Evolutionary conservation across 2,329 filamentous ascomycete genomes (phyloP), one percentile per base, ranked within the genome.

Genomic region (Teratosphaeria viscida): DNA sequence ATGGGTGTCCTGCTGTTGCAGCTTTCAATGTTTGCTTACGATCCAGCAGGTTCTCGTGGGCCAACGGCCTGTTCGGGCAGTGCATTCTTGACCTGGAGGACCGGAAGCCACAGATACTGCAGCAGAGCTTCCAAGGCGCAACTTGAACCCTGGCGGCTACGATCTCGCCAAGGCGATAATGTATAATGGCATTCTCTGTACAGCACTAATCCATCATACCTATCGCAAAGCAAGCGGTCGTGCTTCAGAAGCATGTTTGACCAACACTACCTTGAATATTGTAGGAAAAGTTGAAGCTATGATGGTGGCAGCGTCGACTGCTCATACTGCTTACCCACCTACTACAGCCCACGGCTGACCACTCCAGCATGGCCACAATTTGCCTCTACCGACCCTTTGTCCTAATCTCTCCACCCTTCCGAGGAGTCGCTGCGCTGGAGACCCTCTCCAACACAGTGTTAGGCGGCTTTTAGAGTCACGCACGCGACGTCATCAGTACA

Each of bases 51-150:
- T 80, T 76, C 63, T 76, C 74, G 3, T 81, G 79, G 79, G 79
- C 78, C 37, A 81, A 79, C 64, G 78, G 76, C 11, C 66, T 81
- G 59, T 81, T 78, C 69, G 79, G 77, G 10, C 76, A 79, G 66
- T 76, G 78, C 75, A 75, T 80, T 27, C 58, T 80, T 29, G 75
- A 79, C 60, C 64, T 80, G 43, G 72, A 76, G 61, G 66, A 72
- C 16, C 70, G 76, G 61, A 78, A 76, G 70, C 77, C 77, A 37
- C 68, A 70, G 23, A 65, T 80, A 34, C 61, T 80, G 63, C 62
- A 66, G 60, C 69, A 71, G 61, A 78, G 74, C 66, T 80, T 77
- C 58, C 77, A 79, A 53, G 61, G 32, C 52, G 43, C 26, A 54
- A 29, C 23, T 54, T 54, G 52, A 32, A 29, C 52, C 23, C 43